These are phyloP conservation scores for Colletotrichum viniferum DNA, from an alignment of 2,329 filamentous ascomycete genomes.

Conservation along the genomic window DNA sequence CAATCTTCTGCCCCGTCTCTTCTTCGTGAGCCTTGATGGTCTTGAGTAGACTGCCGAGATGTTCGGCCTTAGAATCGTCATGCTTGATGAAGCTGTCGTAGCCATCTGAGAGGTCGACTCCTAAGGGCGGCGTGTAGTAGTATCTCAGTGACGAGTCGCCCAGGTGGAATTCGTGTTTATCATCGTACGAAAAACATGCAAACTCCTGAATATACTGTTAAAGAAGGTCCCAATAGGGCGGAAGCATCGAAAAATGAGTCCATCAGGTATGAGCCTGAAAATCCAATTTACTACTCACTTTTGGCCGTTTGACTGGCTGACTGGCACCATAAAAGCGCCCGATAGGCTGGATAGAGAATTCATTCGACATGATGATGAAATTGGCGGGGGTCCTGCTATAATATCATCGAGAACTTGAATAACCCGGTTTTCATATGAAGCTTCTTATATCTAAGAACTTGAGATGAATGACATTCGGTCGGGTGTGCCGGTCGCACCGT, in stretches of 20 bases:
- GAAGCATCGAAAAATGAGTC: background rate
- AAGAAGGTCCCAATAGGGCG: background rate
- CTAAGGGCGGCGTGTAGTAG: conserved; percentile 80
- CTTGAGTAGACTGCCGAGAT: conserved; percentile 82
- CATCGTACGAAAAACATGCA: conserved; percentile 90
- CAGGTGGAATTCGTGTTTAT: conserved; percentile 75
- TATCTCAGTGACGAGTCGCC: conserved; percentile 84
- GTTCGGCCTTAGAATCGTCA: conserved; percentile 83
- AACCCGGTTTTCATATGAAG: background rate
- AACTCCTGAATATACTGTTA: conserved; percentile 68
- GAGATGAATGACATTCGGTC: background rate
- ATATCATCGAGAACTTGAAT: background rate
- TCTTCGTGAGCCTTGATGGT: conserved; percentile 78
- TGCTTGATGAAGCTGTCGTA: conserved; percentile 84
- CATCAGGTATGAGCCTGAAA: background rate
- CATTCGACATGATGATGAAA: background rate
- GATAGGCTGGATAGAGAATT: conserved; percentile 72
- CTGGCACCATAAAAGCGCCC: conserved; percentile 70
- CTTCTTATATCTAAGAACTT: background rate
- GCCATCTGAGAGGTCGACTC: conserved; percentile 77
- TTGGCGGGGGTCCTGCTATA: background rate
- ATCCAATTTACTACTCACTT: conserved; percentile 48
- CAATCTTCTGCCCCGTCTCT: conserved; percentile 67
- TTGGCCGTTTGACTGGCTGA: conserved; percentile 76
- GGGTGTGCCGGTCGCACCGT: conserved; percentile 10